Conservation (phyloP, 2,329 filamentous ascomycete genomes). For the Neopestalotiopsis sp. region DNA sequence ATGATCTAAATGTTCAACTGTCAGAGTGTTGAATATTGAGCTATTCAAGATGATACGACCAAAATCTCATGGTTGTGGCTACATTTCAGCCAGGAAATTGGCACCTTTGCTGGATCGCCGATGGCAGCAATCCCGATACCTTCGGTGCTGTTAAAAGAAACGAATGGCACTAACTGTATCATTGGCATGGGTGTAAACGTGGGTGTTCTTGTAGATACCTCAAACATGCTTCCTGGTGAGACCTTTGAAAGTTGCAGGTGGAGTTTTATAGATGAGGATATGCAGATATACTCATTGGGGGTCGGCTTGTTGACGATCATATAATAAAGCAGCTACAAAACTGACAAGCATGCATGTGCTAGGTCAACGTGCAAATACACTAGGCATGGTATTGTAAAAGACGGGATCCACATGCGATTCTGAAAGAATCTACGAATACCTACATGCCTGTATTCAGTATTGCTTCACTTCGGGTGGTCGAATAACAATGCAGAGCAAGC, state of each 20-base stretch:
- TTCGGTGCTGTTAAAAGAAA: not conserved
- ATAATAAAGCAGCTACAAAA: not conserved
- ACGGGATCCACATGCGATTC: not conserved
- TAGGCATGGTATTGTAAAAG: not conserved
- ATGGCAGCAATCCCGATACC: not conserved
- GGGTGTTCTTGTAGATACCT: not conserved
- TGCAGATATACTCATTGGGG: constrained; percentile 1
- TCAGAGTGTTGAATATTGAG: too few species aligned
- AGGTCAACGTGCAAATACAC: not conserved
- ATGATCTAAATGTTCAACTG: not conserved
- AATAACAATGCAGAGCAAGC: too few species aligned
- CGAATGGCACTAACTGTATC: not conserved
- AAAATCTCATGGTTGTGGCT: not conserved
- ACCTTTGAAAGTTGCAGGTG: not conserved
- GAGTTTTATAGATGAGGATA: not conserved
- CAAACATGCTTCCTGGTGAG: not conserved
- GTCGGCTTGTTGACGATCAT: not conserved
- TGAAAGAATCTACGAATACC: not conserved
- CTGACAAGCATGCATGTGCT: not conserved
- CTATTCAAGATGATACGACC: too few species aligned
- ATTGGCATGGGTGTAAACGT: not conserved
- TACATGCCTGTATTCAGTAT: too few species aligned
- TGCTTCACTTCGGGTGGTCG: too few species aligned
- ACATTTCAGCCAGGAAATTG: not conserved
- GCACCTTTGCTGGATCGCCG: not conserved